phyloP scores from a whole-genome alignment of 345 rosid species.

The Eucalyptus guilfoylei region DNA sequence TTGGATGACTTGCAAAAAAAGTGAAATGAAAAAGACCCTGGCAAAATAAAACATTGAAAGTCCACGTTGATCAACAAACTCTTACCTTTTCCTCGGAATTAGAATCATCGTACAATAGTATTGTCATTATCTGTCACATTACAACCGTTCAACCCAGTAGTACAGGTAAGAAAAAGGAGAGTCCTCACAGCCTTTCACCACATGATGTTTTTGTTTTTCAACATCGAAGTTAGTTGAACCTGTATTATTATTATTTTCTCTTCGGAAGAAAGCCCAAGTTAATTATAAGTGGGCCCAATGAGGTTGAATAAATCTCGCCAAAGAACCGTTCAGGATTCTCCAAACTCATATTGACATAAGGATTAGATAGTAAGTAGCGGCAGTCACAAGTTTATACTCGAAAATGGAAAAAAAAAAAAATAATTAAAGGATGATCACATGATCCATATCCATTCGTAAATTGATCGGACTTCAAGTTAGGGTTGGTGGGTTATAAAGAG shows the following conservation, averaged over 20 bases:
- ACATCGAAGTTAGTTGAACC: neutral
- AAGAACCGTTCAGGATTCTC: neutral
- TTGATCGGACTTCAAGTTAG: neutral
- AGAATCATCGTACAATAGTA: neutral
- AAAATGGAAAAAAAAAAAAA: neutral
- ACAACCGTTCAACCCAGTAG: neutral
- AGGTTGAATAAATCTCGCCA: neutral
- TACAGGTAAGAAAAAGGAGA: neutral
- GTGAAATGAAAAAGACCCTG: neutral
- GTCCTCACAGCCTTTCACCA: neutral
- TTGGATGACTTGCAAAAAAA: neutral
- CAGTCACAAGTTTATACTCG: neutral
- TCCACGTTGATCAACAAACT: neutral
- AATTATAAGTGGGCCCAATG: neutral
- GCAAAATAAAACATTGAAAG: neutral
- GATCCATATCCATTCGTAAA: neutral
- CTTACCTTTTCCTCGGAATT: neutral
- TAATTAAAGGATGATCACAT: neutral
- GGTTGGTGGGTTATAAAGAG: neutral
- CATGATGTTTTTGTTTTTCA: neutral
- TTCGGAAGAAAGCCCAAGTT: neutral
- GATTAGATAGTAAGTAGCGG: neutral
- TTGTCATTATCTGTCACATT: neutral
- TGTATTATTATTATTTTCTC: neutral
- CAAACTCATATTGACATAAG: neutral